Evolutionary conservation across 768 basidiomycete genomes (phyloP), one percentile per base, ranked within the genome.

Genomic region (Boletus subparvulus): DNA sequence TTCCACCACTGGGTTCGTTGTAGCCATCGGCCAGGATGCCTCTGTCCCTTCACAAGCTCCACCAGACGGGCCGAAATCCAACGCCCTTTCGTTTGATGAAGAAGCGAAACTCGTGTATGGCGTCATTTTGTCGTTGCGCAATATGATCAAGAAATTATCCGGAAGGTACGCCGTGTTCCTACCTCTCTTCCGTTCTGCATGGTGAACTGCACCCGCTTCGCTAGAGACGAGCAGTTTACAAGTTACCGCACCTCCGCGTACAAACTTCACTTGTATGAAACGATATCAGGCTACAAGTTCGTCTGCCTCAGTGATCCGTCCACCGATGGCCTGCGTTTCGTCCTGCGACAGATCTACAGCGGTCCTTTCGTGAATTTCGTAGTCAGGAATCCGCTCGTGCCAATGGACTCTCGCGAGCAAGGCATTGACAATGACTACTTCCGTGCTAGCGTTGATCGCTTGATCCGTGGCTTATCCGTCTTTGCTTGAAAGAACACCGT

Each of bases 61-160:
- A 10, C 21, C 51, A 0, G 65, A 66, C 3, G 21, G 47, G 1
- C 62, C 76, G n/a, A 61, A 69, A 30, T 75, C 79, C 11, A 82
- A 75, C 58, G 78, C 83, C 4, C 76, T 99, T 19, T 79, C 96
- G 7, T 98, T 99, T 63, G 97, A 99, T 67, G 97, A 99, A 71
- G 96, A 99, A 72, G 88, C 88, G 1, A 99, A 99, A 69, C 81
- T 99, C 58, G 95, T 99, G 0, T 99, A 98, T 69, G 97, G 97
- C 54, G 92, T 99, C 52, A 80, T 98, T 14, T 77, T 98, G 42
- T 94, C 92, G 8, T 69, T 99, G 63, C 77, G 93, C 52, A 94
- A 93, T 72, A 96, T 98, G 94, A 78, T 96, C 68, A 96, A 86
- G 78, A 98, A 97, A 72, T 73, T 99, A 11, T 90, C 95, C 13